Evolutionary conservation across 345 rosid genomes (phyloP), one percentile per base, ranked within the genome.

Genomic region (Brassica incana): DNA sequence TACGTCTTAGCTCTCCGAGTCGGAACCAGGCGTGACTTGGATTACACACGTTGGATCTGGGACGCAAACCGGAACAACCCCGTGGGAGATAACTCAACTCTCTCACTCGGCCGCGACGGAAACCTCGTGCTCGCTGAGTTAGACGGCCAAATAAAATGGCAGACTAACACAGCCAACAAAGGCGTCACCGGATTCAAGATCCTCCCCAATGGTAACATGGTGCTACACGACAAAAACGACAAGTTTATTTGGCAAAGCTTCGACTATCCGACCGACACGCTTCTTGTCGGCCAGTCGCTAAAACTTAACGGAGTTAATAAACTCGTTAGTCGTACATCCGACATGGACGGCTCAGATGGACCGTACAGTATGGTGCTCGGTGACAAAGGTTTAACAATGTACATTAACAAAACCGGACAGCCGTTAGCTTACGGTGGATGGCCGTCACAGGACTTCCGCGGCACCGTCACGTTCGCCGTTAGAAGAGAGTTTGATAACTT

Each of bases 51-150:
- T 10, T 88, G 87, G 89, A 88, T 88, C 0, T 91, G 94, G 95
- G 93, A 90, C 70, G 98, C 93, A 12, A 90, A 89, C 66, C 79
- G 87, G 0, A 86, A 87, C 81, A 86, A 67, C 16, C 98, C 90
- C 0, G 92, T 91, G 11, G 33, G 81, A 0, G 90, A 90, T 74
- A 91, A 91, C 15, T 71, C 93, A 3, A 83, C 90, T 0, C 75
- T 91, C 16, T 43, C 85, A 0, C 36, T 91, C 5, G 88, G 88
- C 0, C 71, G 67, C 0, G 78, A 90, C 3, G 97, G 93, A 0
- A 91, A 91, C 80, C 87, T 87, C 0, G 85, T 84, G 18, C 73
- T 87, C 27, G 93, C 88, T 1, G 85, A 93, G 35, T 77, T 88
- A 0, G 85, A 90, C 20, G 92, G 95, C 5, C 80, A 65, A 2